These are phyloP conservation scores for Talaromyces sp. DNA, from an alignment of 2,329 filamentous ascomycete genomes.

Conservation along the genomic window DNA sequence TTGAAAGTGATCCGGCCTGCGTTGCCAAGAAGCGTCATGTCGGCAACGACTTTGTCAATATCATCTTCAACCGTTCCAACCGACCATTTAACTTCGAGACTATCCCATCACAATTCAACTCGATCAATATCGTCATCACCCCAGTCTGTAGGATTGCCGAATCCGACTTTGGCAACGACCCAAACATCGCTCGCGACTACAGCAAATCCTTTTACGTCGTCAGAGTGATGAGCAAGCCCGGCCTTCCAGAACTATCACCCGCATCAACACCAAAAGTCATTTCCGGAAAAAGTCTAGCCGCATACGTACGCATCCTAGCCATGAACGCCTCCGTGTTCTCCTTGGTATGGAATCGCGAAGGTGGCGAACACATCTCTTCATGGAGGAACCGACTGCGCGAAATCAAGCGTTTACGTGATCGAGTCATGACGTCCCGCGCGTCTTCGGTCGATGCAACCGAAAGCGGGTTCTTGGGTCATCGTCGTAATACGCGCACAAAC, in stretches of 20 bases:
- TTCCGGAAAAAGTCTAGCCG: constrained; percentile 73
- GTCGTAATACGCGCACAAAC: constrained; percentile 38
- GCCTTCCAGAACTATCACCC: constrained; percentile 87
- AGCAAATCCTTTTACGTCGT: constrained; percentile 73
- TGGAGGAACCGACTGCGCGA: constrained; percentile 85
- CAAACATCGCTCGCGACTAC: constrained; percentile 25
- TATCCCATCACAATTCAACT: constrained; percentile 93
- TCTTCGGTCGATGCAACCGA: constrained; percentile 31
- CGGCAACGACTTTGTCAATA: constrained; percentile 96
- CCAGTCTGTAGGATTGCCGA: constrained; percentile 58
- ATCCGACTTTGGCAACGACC: constrained; percentile 34
- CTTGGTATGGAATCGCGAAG: constrained; percentile 73
- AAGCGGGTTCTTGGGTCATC: constrained; percentile 33
- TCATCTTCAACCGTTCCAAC: constrained; percentile 97
- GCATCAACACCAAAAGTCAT: constrained; percentile 87
- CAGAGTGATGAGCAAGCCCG: constrained; percentile 80
- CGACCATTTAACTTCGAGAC: constrained; percentile 82
- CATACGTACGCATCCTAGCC: constrained; percentile 82
- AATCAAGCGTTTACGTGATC: constrained; percentile 75
- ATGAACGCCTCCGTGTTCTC: constrained; percentile 94
- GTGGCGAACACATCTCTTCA: constrained; percentile 78
- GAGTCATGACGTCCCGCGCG: constrained; percentile 32
- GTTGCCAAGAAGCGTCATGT: constrained; percentile 90
- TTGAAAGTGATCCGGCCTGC: constrained; percentile 70
- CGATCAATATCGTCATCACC: constrained; percentile 92